phyloP scores from a whole-genome alignment of 306 rosid species.

The Glycine tomentella region DNA sequence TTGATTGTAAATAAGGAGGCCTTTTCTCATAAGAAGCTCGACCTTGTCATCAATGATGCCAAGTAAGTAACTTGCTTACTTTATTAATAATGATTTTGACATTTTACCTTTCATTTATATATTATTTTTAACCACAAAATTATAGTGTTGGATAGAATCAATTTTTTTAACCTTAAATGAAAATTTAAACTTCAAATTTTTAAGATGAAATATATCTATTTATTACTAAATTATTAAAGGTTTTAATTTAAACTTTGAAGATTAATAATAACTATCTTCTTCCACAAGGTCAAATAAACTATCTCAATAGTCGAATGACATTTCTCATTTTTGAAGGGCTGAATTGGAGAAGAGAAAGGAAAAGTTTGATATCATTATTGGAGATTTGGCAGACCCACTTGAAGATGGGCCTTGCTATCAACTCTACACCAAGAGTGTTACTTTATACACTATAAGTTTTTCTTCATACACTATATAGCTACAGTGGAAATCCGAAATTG shows the following conservation, averaged over 20 bases:
- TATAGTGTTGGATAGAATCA: neutral
- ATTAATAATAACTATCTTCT: neutral
- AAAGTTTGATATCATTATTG: conserved; percentile 77
- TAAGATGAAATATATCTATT: neutral
- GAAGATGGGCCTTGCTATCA: conserved; percentile 97
- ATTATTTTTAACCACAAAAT: neutral
- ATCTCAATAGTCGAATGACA: neutral
- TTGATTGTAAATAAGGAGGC: conserved; percentile 72
- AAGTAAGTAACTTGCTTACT: conserved; percentile 56
- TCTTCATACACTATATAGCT: too few species aligned
- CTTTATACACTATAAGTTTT: too few species aligned
- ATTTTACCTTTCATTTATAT: neutral
- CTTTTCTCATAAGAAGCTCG: conserved; percentile 71
- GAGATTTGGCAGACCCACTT: conserved; percentile 94
- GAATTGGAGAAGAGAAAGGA: conserved; percentile 72
- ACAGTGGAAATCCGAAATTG: too few species aligned
- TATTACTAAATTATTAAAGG: neutral
- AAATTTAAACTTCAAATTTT: too few species aligned
- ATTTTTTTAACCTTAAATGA: too few species aligned
- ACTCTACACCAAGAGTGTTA: too few species aligned
- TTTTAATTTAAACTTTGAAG: neutral
- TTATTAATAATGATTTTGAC: neutral
- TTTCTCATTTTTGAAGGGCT: conserved; percentile 52
- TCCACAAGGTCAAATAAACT: neutral
- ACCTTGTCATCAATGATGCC: conserved; percentile 85